Percentiles rank a stretch among this genome's conserved stretches.
Conservation (phyloP, 1,139 yeast species). For the Wickerhamomyces sp. region DNA sequence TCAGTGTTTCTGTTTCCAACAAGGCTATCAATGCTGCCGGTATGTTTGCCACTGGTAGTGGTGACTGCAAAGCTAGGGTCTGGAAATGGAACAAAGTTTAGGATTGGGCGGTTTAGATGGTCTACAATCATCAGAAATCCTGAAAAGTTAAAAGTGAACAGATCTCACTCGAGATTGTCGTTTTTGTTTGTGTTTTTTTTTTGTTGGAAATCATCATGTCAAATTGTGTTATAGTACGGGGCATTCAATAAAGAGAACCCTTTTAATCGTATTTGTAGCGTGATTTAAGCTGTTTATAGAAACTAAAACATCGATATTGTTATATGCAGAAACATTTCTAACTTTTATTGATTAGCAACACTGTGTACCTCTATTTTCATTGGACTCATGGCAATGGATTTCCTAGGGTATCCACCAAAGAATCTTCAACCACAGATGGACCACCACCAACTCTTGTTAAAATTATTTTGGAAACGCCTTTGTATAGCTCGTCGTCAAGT, state of each 20-base stretch:
- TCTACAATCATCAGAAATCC: too few species aligned
- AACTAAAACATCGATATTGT: too few species aligned
- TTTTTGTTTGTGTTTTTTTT: background rate
- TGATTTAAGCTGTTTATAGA: too few species aligned
- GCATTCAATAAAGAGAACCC: too few species aligned
- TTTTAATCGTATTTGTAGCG: too few species aligned
- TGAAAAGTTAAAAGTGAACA: background rate
- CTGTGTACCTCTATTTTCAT: too few species aligned
- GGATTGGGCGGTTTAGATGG: too few species aligned
- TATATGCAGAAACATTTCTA: too few species aligned
- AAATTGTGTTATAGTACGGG: background rate
- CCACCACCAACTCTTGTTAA: conserved; percentile 86
- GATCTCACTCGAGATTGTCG: too few species aligned
- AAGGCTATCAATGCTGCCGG: conserved; percentile 63
- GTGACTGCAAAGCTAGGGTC: conserved; percentile 95
- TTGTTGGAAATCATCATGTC: background rate
- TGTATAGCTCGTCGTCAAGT: conserved; percentile 48
- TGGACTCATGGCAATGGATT: conserved; percentile 30
- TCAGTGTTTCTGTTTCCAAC: conserved; percentile 86
- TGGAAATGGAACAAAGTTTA: conserved; percentile 49
- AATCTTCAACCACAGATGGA: conserved; percentile 54
- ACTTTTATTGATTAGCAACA: too few species aligned
- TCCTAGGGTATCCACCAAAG: conserved; percentile 48
- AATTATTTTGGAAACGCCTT: conserved; percentile 77
- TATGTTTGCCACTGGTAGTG: conserved; percentile 94